phyloP scores from a whole-genome alignment of 495 filamentous ascomycete species.

The Hypoxylon fragiforme region DNA sequence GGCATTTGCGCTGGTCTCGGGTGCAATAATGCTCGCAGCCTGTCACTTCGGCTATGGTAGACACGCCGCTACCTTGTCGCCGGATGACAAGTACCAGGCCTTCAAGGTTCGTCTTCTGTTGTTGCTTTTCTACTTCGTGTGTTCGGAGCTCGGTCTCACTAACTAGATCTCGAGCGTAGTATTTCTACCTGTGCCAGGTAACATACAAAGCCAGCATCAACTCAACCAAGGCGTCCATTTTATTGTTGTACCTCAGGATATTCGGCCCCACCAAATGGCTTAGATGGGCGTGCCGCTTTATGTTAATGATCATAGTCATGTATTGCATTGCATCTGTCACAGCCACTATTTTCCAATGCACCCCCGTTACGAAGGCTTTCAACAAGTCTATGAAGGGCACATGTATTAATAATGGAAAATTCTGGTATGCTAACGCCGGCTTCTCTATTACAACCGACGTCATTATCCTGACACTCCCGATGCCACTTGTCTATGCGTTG shows the following conservation, averaged over 20 bases:
- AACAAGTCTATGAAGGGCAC: constrained; percentile 51
- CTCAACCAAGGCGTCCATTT: constrained; percentile 41
- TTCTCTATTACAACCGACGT: constrained; percentile 61
- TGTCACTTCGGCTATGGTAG: constrained; percentile 37
- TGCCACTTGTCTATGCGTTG: constrained; percentile 56
- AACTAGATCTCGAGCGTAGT: constrained; percentile 15
- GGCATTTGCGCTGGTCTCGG: constrained; percentile 29
- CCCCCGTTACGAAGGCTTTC: constrained; percentile 57
- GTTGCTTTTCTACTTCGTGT: no score
- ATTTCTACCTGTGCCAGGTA: constrained; percentile 39
- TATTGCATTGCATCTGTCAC: constrained; percentile 38
- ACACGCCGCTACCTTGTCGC: constrained; percentile 23
- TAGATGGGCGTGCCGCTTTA: constrained; percentile 22
- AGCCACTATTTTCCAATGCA: constrained; percentile 55
- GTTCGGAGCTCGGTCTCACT: not conserved
- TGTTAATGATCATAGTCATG: constrained; percentile 24
- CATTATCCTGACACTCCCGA: constrained; percentile 58
- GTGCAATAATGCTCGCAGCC: constrained; percentile 36
- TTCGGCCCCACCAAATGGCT: constrained; percentile 40
- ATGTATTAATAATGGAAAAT: constrained; percentile 52
- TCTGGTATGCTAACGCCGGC: constrained; percentile 57
- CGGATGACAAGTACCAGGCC: constrained; percentile 25
- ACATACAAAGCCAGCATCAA: constrained; percentile 41
- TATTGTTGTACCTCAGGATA: constrained; percentile 43
- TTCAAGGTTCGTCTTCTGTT: constrained; percentile 29